A percentile compares a stretch with the other conserved stretches of the same genome.
These are phyloP conservation scores for Hylodesmum podocarpum DNA, from an alignment of 306 rosid species.

Conservation along the genomic window DNA sequence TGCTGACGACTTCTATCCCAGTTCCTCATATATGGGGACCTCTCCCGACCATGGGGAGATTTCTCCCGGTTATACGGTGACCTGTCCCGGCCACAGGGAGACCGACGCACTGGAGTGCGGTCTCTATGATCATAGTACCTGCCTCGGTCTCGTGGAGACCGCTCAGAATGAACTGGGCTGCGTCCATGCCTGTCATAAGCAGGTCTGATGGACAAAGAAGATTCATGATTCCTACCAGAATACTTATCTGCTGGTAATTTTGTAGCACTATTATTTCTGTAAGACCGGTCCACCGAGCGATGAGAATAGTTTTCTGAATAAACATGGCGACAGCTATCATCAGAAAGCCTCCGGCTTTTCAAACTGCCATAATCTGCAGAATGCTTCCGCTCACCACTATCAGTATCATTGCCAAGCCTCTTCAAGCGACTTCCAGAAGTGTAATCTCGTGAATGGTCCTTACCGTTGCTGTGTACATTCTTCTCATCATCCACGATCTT, in stretches of 20 bases:
- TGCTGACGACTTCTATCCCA: slow-evolving; percentile 71
- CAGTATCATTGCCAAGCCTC: slow-evolving; percentile 72
- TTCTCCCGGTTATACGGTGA: slow-evolving; percentile 59
- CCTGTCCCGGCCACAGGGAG: slow-evolving; percentile 46
- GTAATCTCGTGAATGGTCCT: slow-evolving; percentile 66
- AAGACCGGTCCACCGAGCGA: slow-evolving; percentile 67
- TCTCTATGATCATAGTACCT: slow-evolving; percentile 75
- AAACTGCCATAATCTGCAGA: slow-evolving; percentile 57
- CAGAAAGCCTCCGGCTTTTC: slow-evolving; percentile 77
- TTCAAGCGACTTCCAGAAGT: slow-evolving; percentile 70
- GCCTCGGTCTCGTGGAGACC: slow-evolving; percentile 78
- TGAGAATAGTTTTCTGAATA: slow-evolving; percentile 65
- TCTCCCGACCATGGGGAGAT: slow-evolving; percentile 65
- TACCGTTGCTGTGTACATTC: slow-evolving; percentile 68
- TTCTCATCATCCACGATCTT: slow-evolving; percentile 79
- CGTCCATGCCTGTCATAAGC: slow-evolving; percentile 76
- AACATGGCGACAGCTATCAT: slow-evolving; percentile 57
- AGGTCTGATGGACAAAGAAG: slow-evolving; percentile 62
- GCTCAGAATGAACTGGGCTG: slow-evolving; percentile 85
- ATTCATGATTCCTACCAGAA: slow-evolving; percentile 65
- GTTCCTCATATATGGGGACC: slow-evolving; percentile 60
- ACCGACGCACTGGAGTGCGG: slow-evolving; percentile 59
- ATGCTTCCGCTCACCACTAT: slow-evolving; percentile 64
- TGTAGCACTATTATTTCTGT: slow-evolving; percentile 56
- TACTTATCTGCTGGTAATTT: slow-evolving; percentile 66